A percentile compares a stretch with the other conserved stretches of the same genome.
Conservation (phyloP, 176 grass and related monocot genomes). For the Hyparrhenia diplandra region DNA sequence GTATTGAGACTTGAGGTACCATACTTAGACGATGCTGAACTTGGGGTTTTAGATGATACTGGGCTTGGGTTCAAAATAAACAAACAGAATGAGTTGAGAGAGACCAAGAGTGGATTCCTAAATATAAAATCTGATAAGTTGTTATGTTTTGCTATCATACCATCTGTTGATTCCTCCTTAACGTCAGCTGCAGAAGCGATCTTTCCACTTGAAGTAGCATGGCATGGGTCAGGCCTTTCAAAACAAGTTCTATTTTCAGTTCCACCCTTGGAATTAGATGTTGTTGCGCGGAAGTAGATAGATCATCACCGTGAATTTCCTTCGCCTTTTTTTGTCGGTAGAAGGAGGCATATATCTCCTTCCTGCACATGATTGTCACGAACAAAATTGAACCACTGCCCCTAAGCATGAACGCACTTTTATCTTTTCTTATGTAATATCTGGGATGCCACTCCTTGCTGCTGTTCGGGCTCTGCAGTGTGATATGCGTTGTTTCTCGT, state of each 20-base stretch:
- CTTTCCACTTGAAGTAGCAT: neutral
- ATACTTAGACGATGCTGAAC: too few species aligned
- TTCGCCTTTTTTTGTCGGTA: neutral
- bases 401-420: neutral
- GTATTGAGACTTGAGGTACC: neutral
- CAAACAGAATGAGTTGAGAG: neutral
- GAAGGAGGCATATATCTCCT: constrained; percentile 43
- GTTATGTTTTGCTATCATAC: neutral
- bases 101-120: neutral
- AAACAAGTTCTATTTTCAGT: neutral
- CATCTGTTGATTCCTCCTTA: constrained; percentile 1
- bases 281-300: constrained; percentile 21
- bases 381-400: constrained; percentile 48
- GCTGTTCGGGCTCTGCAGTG: constrained; percentile 10
- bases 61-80: neutral
- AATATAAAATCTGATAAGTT: neutral
- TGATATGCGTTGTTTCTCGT: neutral
- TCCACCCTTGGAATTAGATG: neutral
- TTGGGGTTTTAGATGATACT: neutral
- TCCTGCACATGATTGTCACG: constrained; percentile 38
- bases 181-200: neutral
- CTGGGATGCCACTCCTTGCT: constrained; percentile 32
- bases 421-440: constrained; percentile 29
- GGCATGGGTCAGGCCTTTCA: neutral
- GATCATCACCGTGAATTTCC: constrained; percentile 9